Evolutionary conservation across 805 yeast species (phyloP).

Genomic region (Scheffersomyces stipitis): DNA sequence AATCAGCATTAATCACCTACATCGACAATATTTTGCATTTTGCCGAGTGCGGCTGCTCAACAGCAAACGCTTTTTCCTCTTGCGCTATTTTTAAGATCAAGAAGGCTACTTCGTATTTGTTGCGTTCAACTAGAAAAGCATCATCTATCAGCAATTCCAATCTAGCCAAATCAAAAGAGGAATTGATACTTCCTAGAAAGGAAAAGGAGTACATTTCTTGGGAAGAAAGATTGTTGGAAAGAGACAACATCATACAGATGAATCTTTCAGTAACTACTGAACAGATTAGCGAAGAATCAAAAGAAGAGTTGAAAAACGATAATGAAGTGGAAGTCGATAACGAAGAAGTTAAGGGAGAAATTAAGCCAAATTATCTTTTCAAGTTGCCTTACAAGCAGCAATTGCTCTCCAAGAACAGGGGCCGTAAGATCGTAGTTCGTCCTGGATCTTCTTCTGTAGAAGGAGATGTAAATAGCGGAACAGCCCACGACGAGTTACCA

Average conservation of each 20-base stretch:
- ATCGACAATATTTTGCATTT: slow-evolving; percentile 61
- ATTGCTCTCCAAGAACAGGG: slow-evolving; percentile 18
- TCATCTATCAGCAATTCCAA: slow-evolving; percentile 39
- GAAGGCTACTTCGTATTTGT: slow-evolving; percentile 58
- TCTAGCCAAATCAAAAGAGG: slow-evolving; percentile 38
- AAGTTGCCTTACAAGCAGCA: slow-evolving; percentile 26
- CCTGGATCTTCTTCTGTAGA: neutral
- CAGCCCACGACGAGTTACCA: slow-evolving; percentile 6
- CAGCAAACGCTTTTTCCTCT: slow-evolving; percentile 39
- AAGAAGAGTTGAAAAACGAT: slow-evolving; percentile 18
- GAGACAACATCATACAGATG: slow-evolving; percentile 28
- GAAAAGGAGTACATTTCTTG: slow-evolving; percentile 35
- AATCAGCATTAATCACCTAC: slow-evolving; percentile 56
- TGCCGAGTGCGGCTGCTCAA: slow-evolving; percentile 62
- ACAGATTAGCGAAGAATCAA: slow-evolving; percentile 22
- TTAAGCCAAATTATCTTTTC: slow-evolving; percentile 11
- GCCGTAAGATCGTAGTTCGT: slow-evolving; percentile 1
- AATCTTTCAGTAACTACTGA: slow-evolving; percentile 19
- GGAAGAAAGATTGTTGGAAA: slow-evolving; percentile 30
- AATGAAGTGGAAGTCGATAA: slow-evolving; percentile 8
- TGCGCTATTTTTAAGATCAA: slow-evolving; percentile 62
- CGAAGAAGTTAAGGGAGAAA: slow-evolving; percentile 8
- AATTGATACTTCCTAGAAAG: slow-evolving; percentile 30
- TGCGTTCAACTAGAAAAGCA: slow-evolving; percentile 57
- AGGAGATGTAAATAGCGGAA: neutral